phyloP scores from a whole-genome alignment of 2,329 filamentous ascomycete species.

The Beauveria bassiana region DNA sequence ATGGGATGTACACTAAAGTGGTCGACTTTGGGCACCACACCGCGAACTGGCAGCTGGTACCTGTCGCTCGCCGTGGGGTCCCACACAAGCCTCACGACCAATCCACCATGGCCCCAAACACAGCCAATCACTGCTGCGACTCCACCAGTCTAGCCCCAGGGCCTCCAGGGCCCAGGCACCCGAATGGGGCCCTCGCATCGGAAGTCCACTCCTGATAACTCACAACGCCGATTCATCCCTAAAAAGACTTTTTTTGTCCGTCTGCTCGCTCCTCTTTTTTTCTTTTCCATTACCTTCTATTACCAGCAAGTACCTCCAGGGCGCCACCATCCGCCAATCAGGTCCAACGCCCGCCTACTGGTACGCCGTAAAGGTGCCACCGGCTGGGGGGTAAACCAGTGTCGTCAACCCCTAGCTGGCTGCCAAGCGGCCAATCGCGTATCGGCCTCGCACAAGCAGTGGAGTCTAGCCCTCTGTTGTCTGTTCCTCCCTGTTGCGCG shows the following conservation, averaged over 20 bases:
- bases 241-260: too few relatives aligned
- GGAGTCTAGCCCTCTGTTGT: background rate
- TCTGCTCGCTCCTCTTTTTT: too few relatives aligned
- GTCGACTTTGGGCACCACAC: background rate
- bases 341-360: background rate
- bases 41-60: background rate
- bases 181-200: background rate
- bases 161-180: background rate
- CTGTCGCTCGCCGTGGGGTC: background rate
- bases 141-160: background rate
- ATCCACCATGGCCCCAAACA: background rate
- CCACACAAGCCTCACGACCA: background rate
- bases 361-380: background rate
- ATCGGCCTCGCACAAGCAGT: background rate
- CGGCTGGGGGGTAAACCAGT: background rate
- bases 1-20: too few relatives aligned
- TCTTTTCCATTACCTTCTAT: too few relatives aligned
- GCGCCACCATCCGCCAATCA: background rate
- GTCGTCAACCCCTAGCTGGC: background rate
- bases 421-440: background rate
- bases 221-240: background rate
- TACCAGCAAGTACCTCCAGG: background rate
- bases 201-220: background rate
- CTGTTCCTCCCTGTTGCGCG: background rate
- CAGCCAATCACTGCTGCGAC: background rate